These are phyloP conservation scores for Ganoderma multipileum DNA, from an alignment of 1,284 basidiomycete genomes.

Conservation along the genomic window DNA sequence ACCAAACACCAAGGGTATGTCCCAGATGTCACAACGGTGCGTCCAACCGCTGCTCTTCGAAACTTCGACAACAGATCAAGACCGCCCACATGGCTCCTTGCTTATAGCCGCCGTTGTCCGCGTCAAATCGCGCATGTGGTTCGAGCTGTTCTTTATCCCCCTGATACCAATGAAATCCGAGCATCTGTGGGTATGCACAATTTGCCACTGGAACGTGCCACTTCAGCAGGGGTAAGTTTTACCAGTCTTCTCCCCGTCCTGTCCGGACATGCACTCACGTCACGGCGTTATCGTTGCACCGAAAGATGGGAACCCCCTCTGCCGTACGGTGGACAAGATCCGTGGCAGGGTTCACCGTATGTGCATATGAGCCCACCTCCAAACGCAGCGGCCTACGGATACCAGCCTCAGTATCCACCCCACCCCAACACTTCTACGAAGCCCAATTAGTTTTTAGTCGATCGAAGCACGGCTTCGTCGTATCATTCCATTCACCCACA, in stretches of 20 bases:
- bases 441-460: background rate
- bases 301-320: conserved; percentile 54
- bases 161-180: conserved; percentile 53
- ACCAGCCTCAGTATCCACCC: conserved; percentile 35
- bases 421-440: background rate
- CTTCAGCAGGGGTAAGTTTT: conserved; percentile 51
- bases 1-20: conserved; percentile 51
- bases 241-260: conserved; percentile 13
- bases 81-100: conserved; percentile 6
- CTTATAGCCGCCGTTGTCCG: conserved; percentile 49
- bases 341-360: conserved; percentile 24
- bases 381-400: conserved; percentile 34
- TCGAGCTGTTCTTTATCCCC: conserved; percentile 59
- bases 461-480: background rate
- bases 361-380: conserved; percentile 29
- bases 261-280: conserved; percentile 22
- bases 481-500: conserved; percentile 8
- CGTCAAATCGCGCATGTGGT: conserved; percentile 56
- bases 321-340: conserved; percentile 35
- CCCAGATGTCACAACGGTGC: conserved; percentile 57
- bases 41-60: conserved; percentile 21
- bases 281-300: conserved; percentile 13
- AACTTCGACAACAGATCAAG: conserved; percentile 8
- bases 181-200: conserved; percentile 58
- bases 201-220: conserved; percentile 56